Evolutionary conservation across 371 early-diverging fungal genomes (phyloP).

Genomic region (Rhizopus arrhizus): DNA sequence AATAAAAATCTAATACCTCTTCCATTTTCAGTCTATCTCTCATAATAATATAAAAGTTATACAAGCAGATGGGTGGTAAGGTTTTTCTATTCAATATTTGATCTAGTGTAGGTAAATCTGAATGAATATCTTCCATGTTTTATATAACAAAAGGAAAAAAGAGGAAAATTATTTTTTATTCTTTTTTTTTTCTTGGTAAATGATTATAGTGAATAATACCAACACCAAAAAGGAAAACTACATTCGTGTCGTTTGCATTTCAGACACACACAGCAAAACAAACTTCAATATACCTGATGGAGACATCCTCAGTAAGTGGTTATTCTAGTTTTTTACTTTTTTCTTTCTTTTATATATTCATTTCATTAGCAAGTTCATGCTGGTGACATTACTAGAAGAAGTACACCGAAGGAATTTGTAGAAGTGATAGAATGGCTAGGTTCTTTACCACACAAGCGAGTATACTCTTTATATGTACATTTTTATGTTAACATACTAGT

Average conservation of each 20-base stretch:
- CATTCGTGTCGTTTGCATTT: constrained; percentile 51
- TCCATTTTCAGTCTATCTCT: constrained; percentile 61
- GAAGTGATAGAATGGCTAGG: constrained; percentile 41
- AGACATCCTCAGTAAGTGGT: constrained; percentile 45
- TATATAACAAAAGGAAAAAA: not conserved
- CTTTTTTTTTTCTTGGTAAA: constrained; percentile 7
- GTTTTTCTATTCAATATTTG: constrained; percentile 65
- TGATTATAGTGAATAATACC: constrained; percentile 12
- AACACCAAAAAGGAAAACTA: not conserved
- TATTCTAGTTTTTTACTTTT: not conserved
- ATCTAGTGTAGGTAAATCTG: constrained; percentile 57
- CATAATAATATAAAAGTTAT: constrained; percentile 68
- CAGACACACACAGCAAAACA: constrained; percentile 49
- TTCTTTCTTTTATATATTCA: not conserved
- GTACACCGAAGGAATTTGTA: constrained; percentile 30
- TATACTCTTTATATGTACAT: too few species aligned
- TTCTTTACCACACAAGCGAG: constrained; percentile 40
- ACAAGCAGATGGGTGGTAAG: constrained; percentile 67
- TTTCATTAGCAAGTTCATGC: constrained; percentile 43
- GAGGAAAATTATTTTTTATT: not conserved
- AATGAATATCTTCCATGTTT: constrained; percentile 2
- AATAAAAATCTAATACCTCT: constrained; percentile 68
- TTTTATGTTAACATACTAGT: not conserved
- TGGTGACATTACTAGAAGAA: constrained; percentile 47
- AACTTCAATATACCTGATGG: constrained; percentile 47